Percentiles rank a stretch among this genome's conserved stretches.
Evolutionary conservation across 1,139 yeast genomes (phyloP).

Genomic region (Wickerhamomyces sp.): DNA sequence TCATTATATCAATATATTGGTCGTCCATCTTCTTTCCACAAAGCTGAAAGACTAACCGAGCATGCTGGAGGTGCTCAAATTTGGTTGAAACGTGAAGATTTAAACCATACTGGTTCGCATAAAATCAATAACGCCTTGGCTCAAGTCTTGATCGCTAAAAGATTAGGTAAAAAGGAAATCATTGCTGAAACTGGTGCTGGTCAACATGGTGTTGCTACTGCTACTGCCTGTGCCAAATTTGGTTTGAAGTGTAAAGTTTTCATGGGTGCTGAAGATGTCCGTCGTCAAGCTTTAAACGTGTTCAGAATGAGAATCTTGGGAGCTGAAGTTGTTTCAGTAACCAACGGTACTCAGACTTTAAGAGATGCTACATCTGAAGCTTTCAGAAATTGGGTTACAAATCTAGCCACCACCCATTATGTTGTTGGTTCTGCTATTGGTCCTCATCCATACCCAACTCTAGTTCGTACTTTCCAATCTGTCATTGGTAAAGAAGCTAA

Average conservation of each 20-base stretch:
- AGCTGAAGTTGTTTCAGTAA: slow-evolving; percentile 89
- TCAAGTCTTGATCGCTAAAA: slow-evolving; percentile 84
- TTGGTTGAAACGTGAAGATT: slow-evolving; percentile 97
- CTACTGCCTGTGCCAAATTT: slow-evolving; percentile 97
- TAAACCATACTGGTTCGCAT: slow-evolving; percentile 97
- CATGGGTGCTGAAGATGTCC: slow-evolving; percentile 99
- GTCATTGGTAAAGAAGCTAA: slow-evolving; percentile 95
- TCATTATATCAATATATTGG: slow-evolving; percentile 87
- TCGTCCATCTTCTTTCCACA: slow-evolving; percentile 89
- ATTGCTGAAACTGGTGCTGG: slow-evolving; percentile 99
- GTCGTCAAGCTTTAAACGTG: slow-evolving; percentile 96
- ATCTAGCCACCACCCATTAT: slow-evolving; percentile 81
- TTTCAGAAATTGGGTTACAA: slow-evolving; percentile 90
- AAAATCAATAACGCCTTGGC: slow-evolving; percentile 96
- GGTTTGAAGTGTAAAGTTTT: slow-evolving; percentile 93
- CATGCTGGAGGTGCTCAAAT: slow-evolving; percentile 94
- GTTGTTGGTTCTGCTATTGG: slow-evolving; percentile 98
- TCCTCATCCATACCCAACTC: slow-evolving; percentile 97
- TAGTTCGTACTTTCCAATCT: slow-evolving; percentile 97
- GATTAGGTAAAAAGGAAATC: slow-evolving; percentile 84
- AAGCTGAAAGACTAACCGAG: slow-evolving; percentile 85
- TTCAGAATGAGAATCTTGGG: slow-evolving; percentile 96
- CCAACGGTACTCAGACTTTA: slow-evolving; percentile 90
- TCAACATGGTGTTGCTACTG: slow-evolving; percentile 99
- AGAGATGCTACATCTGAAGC: slow-evolving; percentile 99